Base-by-base conservation (phyloP, 1,139 yeast species). In the Sugiyamaella novakii region DNA sequence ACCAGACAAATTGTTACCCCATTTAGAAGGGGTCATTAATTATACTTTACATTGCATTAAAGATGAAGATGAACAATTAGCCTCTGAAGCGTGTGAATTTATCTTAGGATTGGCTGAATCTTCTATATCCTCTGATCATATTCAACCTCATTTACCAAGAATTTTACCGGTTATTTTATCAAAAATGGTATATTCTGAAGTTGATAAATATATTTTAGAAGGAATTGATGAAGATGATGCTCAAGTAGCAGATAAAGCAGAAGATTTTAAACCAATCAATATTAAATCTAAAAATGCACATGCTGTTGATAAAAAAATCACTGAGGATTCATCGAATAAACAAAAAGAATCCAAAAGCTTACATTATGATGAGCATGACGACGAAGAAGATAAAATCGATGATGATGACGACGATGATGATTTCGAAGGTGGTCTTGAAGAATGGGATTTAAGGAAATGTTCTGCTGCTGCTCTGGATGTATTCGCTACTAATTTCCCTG, bases 41-140 rank as follows among this genome's bases (percentile, higher is more conserved):
- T 92, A 87, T 70, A 83, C 92, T 63, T 69, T 88, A 51, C 97
- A 91, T 66, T 79, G 91, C 54, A 81, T 92, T 72, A 78, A 79
- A 54, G 81, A 78, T 56, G 69, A 71, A 7, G 81, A 82, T 55
- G 94, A 86, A 55, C 83, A 77, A 49, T 94, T 89, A 34, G 86
- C 96, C 0, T 73, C 89, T 44, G 96, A 89, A 65, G 98, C 96
- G 2, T 88, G 96, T 68, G 98, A 92, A 69, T 89, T 92, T 60
- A 72, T 94, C 55, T 75, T 92, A 46, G 82, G 87, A 1, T 74
- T 92, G 50, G 81, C 95, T 0, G 84, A 88, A 10, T 71, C 81
- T 12, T 63, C 78, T 2, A 76, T 87, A 51, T 63, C 62, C 34
- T 58, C 60, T 10, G 55, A 63, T 17, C 56, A 57, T 11, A 55